A percentile compares a stretch with the other conserved stretches of the same genome.
phyloP scores from a whole-genome alignment of 495 filamentous ascomycete species.

The Penicillium nucicola region DNA sequence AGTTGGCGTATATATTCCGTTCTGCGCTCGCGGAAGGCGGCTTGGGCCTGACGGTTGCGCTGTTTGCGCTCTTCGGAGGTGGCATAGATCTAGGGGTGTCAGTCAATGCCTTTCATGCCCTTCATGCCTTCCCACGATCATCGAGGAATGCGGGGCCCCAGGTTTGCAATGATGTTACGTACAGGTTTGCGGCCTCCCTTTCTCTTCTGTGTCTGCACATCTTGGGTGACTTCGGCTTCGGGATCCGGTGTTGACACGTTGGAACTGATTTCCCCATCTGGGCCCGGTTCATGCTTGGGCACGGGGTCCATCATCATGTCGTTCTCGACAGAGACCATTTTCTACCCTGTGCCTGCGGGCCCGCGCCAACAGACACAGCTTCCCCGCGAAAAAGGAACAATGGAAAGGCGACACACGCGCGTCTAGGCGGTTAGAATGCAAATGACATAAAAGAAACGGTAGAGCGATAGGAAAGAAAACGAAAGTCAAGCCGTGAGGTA shows the following conservation, averaged over 20 bases:
- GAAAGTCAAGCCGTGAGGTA: slow-evolving; percentile 41
- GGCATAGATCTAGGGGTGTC: slow-evolving; percentile 75
- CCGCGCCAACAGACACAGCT: slow-evolving; percentile 8
- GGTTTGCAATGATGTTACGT: slow-evolving; percentile 41
- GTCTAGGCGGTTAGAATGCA: slow-evolving; percentile 39
- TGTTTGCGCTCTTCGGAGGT: slow-evolving; percentile 98
- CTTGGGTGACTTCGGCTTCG: slow-evolving; percentile 56
- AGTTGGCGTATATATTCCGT: slow-evolving; percentile 99
- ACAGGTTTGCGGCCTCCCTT: slow-evolving; percentile 98
- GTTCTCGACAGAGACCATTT: slow-evolving; percentile 49
- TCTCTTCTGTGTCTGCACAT: slow-evolving; percentile 73
- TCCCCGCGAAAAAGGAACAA: slow-evolving; percentile 14
- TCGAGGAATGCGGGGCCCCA: slow-evolving; percentile 34
- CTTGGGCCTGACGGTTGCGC: slow-evolving; percentile 94
- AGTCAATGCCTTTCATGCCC: slow-evolving; percentile 7
- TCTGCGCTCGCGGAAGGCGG: slow-evolving; percentile 91
- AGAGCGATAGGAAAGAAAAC: slow-evolving; percentile 30
- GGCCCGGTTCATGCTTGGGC: slow-evolving; percentile 20
- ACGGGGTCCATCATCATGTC: slow-evolving; percentile 38
- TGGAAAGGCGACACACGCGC: slow-evolving; percentile 42
- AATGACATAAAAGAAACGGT: slow-evolving; percentile 51
- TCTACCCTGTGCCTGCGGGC: slow-evolving; percentile 14
- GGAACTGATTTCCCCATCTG: slow-evolving; percentile 49
- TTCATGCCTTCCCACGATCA: slow-evolving; percentile 9
- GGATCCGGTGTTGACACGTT: slow-evolving; percentile 54